Evolutionary conservation across 306 rosid species (phyloP).

Genomic region (Prunus kanzakura): DNA sequence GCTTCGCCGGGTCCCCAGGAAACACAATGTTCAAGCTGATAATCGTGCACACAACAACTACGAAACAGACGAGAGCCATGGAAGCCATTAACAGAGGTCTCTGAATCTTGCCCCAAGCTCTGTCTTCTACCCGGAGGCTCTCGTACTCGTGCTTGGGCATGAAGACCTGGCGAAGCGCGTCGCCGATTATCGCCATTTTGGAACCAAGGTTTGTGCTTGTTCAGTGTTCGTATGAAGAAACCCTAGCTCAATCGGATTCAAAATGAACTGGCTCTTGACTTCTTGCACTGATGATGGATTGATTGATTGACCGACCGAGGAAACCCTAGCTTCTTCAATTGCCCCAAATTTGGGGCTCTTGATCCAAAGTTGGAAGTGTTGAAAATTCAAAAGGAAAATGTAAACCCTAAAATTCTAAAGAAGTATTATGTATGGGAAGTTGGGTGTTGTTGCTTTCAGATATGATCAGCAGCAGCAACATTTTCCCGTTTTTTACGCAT

Average conservation of each 20-base stretch:
- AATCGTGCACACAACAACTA: conserved; percentile 36
- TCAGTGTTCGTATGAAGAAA: not conserved
- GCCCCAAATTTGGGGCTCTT: conserved; percentile 2
- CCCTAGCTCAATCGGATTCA: not conserved
- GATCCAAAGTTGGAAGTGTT: not conserved
- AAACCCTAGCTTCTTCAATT: not conserved
- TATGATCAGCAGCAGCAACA: not conserved
- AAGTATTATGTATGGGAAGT: not conserved
- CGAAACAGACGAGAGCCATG: conserved; percentile 31
- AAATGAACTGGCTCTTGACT: not conserved
- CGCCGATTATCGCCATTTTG: conserved; percentile 75
- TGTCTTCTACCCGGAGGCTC: conserved; percentile 82
- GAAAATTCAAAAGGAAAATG: not conserved
- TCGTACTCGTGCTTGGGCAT: conserved; percentile 92
- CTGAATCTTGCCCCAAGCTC: conserved; percentile 82
- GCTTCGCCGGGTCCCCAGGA: conserved; percentile 45
- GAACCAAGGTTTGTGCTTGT: not conserved
- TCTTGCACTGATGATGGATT: not conserved
- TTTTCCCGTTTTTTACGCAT: not conserved
- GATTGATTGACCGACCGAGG: too few species aligned
- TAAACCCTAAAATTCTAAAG: not conserved
- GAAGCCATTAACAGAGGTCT: conserved; percentile 46
- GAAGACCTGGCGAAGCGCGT: conserved; percentile 94
- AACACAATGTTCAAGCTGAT: conserved; percentile 74
- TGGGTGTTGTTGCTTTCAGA: not conserved